Evolutionary conservation across 2,329 filamentous ascomycete genomes (phyloP), one percentile per base, ranked within the genome.

Genomic region (Neopestalotiopsis clavispora): DNA sequence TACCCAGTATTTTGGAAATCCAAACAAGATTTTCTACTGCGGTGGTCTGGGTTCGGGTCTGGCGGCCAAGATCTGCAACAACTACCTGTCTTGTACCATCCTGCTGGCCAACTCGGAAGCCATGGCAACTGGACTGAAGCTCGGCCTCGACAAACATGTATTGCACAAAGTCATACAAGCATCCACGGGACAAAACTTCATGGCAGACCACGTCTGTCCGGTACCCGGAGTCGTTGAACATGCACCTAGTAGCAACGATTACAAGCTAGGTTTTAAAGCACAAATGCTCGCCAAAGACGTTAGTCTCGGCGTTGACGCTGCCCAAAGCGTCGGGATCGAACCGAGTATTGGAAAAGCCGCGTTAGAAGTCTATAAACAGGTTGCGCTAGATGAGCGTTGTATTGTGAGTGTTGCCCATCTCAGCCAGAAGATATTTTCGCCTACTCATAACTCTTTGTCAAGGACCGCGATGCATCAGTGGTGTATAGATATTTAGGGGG

Each of bases 61-160:
- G 40, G 61, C 61, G 14, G 61, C 61, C 34, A 64, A 64, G 40
- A 42, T 64, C 34, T 45, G 61, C 61, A 64, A 64, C 34, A 64
- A 64, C 61, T 64, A 64, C 5, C 34, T 52, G 34, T 64, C 61
- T 13, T 64, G 61, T 17, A 45, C 61, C 10, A 28, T 64, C 28
- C 20, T 64, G 34, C 20, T 64, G n/a, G 34, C 40, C 34, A 64
- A 45, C 38, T 42, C 61, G 4, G 61, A 64, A n/a, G 61, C 61
- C 40, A 64, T 64, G 61, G 61, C 61, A 28, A 64, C 40, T 30
- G 61, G 61, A 7, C 17, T 64, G 10, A 64, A 28, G n/a, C 40
- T 49, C 20, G 61, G 61, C 7, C 34, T 64, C 9, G 61, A 64
- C 17, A 64, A 64, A 38, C 14, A 64, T 12, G 23, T 64, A 12